phyloP scores from a whole-genome alignment of 768 basidiomycete species.

The Floccularia luteovirens region DNA sequence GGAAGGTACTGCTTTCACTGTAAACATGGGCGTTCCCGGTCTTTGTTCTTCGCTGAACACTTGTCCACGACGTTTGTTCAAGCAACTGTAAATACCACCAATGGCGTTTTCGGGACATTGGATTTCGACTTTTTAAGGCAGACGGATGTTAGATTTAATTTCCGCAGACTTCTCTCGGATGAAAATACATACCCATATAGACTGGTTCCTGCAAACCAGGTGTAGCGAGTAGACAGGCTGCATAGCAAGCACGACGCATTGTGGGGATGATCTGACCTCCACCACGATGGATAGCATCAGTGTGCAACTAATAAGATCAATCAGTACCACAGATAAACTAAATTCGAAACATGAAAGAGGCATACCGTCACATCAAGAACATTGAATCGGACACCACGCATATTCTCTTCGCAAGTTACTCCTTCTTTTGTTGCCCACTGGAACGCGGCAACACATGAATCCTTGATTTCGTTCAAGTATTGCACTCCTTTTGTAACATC shows the following conservation, averaged over 20 bases:
- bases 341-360: conserved; percentile 7
- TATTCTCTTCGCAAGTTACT: conserved; percentile 93
- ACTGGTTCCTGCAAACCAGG: conserved; percentile 95
- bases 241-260: conserved; percentile 93
- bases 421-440: conserved; percentile 99
- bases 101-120: conserved; percentile 97
- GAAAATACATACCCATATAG: conserved; percentile 63
- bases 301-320: conserved; percentile 59
- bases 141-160: conserved; percentile 4
- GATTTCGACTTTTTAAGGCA: conserved; percentile 68
- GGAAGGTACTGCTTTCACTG: conserved; percentile 95
- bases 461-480: conserved; percentile 99
- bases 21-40: conserved; percentile 98
- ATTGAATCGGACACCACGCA: conserved; percentile 98
- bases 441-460: conserved; percentile 98
- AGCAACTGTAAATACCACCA: conserved; percentile 89
- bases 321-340: conserved; percentile 1
- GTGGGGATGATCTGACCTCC: conserved; percentile 98
- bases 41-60: conserved; percentile 98
- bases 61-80: conserved; percentile 97
- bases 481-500: conserved; percentile 99
- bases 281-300: conserved; percentile 99
- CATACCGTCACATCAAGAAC: conserved; percentile 90
- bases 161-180: neutral
- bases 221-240: conserved; percentile 85